Evolutionary conservation across 176 grass and related monocot species (phyloP).

Genomic region (Zizania latifolia): DNA sequence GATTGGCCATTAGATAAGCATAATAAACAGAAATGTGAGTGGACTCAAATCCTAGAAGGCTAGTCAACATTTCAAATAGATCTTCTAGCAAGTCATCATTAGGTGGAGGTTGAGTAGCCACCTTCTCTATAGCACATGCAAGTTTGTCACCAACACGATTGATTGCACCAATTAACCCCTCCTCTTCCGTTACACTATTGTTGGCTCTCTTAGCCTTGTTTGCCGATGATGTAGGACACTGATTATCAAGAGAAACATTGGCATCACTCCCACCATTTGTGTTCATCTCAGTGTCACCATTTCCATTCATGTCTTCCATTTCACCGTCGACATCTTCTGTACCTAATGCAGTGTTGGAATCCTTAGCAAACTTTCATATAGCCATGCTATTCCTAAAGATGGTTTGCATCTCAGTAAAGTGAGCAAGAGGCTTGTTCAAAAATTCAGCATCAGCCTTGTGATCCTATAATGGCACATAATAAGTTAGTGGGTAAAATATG

Average conservation of each 20-base stretch:
- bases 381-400: too few relatives aligned
- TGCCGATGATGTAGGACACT: neutral
- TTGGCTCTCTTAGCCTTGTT: neutral
- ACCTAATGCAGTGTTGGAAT: neutral
- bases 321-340: neutral
- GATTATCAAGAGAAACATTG: too few relatives aligned
- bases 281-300: too few relatives aligned
- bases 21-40: neutral
- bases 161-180: neutral
- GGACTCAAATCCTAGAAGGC: neutral
- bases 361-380: too few relatives aligned
- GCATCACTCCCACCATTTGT: too few relatives aligned
- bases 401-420: too few relatives aligned
- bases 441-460: neutral
- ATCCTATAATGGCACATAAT: neutral
- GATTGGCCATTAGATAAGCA: neutral
- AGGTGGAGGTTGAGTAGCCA: too few relatives aligned
- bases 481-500: neutral
- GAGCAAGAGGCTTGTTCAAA: too few relatives aligned
- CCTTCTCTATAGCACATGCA: too few relatives aligned
- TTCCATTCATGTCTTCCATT: neutral
- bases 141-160: neutral
- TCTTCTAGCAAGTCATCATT: neutral
- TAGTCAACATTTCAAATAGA: neutral
- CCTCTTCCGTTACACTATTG: neutral